phyloP scores from a whole-genome alignment of 139 green algal genomes.

The Chlamydomonas sphaeroides region DNA sequence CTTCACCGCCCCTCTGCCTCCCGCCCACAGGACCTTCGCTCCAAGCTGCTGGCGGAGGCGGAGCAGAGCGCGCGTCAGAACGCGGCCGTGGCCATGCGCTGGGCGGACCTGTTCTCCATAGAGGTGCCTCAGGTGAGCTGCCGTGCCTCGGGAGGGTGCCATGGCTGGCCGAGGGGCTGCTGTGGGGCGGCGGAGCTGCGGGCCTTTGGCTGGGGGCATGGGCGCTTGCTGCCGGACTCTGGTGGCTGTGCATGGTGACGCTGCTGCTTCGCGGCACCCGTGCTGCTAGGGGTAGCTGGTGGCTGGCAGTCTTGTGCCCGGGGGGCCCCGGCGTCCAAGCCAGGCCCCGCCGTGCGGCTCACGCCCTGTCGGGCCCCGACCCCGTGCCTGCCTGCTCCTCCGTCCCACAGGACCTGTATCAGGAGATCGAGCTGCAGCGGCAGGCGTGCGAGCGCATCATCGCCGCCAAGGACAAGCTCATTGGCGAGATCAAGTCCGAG shows the following conservation, averaged over 20 bases:
- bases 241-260: no score
- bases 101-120: conserved; percentile 76
- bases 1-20: neutral
- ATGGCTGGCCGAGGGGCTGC: no score
- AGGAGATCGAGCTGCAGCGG: conserved; percentile 74
- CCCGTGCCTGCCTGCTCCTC: no score
- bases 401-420: conserved; percentile 72
- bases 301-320: no score
- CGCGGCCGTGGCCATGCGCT: conserved; percentile 75
- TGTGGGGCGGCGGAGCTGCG: no score
- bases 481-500: conserved; percentile 71
- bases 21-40: conserved; percentile 66
- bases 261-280: no score
- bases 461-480: conserved; percentile 73
- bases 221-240: no score
- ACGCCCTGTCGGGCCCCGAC: no score
- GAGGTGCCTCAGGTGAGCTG: conserved; percentile 61
- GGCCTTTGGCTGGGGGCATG: no score
- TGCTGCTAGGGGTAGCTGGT: no score
- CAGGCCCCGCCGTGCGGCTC: no score
- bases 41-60: conserved; percentile 79
- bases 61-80: conserved; percentile 77
- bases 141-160: neutral
- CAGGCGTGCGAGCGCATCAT: conserved; percentile 73
- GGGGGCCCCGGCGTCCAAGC: no score